These are phyloP conservation scores for Blastocrithidia nonstop DNA, from an alignment of 208 protist genomes.

Conservation along the genomic window DNA sequence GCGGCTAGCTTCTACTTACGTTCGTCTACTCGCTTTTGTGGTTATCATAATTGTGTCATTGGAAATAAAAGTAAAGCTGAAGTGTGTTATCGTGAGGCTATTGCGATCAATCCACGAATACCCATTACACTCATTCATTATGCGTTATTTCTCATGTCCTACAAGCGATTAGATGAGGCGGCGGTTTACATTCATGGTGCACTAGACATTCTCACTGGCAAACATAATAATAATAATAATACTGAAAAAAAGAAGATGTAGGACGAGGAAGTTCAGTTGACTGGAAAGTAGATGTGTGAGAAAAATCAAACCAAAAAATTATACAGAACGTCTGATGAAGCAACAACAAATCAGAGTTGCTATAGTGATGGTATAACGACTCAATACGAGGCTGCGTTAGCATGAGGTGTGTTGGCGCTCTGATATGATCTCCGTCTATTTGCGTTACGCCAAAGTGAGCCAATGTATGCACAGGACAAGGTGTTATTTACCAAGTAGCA, in stretches of 20 bases:
- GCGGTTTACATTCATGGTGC: conserved; percentile 75
- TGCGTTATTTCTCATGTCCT: conserved; percentile 62
- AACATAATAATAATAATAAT: not conserved
- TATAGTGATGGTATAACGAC: too few relatives aligned
- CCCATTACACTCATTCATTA: conserved; percentile 57
- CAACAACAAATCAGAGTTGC: too few relatives aligned
- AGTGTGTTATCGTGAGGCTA: conserved; percentile 80
- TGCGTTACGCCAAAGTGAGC: too few relatives aligned
- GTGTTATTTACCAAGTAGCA: too few relatives aligned
- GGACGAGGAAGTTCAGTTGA: conserved; percentile 12
- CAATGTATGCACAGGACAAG: too few relatives aligned
- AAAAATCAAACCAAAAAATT: too few relatives aligned
- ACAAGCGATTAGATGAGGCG: conserved; percentile 63
- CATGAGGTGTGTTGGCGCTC: too few relatives aligned
- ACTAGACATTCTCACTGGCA: conserved; percentile 16
- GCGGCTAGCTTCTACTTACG: conserved; percentile 66
- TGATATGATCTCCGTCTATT: too few relatives aligned
- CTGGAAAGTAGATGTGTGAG: conserved; percentile 69
- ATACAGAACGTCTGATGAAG: too few relatives aligned
- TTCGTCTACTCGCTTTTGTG: too few relatives aligned
- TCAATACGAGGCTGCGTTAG: too few relatives aligned
- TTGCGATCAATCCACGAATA: conserved; percentile 43
- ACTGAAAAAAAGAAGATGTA: not conserved
- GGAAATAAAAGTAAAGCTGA: conserved; percentile 70
- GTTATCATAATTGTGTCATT: too few relatives aligned